Evolutionary conservation across 164 flowering plant species (phyloP), one percentile per base, ranked within the genome.

Genomic region (Liquidambar formosana): DNA sequence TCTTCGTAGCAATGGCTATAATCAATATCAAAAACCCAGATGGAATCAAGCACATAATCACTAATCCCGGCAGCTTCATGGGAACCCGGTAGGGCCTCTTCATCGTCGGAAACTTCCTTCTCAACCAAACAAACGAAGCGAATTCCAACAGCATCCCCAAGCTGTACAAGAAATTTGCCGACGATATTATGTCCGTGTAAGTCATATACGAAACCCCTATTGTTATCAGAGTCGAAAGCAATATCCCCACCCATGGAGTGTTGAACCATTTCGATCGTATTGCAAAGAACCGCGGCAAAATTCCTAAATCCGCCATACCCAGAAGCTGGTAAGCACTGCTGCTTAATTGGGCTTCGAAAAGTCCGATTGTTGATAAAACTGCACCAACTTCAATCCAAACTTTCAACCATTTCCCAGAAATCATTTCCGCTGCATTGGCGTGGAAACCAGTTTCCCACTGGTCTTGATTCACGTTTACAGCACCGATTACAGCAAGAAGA

Each of bases 61-160:
- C 72, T 75, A 84, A 33, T 2, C 74, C 81, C 14, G 83, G 77
- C 21, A 81, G 60, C 65, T 66, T 57, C 70, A 81, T 0, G 3
- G 88, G 89, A 13, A 88, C 85, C 61, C 71, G 52, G 57, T 67
- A 85, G 41, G 89, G 88, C 74, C 89, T 63, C 25, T 84, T 77
- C 66, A 82, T 3, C 6, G 51, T 44, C 2, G 89, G 88, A 56
- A 51, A 16, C 73, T 82, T 85, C 68, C 73, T 63, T 61, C 92
- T 71, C 71, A 88, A 27, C 89, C 88, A 85, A 6, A 88, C 1
- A 54, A 81, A 88, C 1, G 89, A 71, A 1, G 85, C 80, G 54
- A 88, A 88, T 56, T 88, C 92, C 70, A 88, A 46, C 6, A 85
- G 47, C 89, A 88, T 88, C 43, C 89, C 88, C 64, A 88, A 61